phyloP scores from a whole-genome alignment of 202 grass and related monocot genomes.

The Dendrocalamus latiflorus region DNA sequence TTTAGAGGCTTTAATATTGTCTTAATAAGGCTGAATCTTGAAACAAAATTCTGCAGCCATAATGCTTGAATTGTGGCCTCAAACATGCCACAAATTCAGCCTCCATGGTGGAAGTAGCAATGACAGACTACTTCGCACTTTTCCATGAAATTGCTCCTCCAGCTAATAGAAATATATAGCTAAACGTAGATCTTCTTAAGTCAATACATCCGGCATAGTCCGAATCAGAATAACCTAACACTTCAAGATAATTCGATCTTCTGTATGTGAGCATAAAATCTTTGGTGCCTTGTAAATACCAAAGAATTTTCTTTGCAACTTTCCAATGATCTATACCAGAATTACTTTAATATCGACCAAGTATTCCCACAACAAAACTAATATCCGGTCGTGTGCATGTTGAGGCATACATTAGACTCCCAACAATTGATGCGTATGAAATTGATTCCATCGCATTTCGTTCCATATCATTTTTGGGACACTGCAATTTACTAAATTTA shows the following conservation, averaged over 20 bases:
- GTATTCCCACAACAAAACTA: too few species aligned
- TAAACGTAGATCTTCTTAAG: neutral
- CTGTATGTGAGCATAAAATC: neutral
- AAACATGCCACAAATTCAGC: neutral
- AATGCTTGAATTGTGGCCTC: neutral
- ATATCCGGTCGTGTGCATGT: too few species aligned
- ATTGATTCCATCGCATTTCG: too few species aligned
- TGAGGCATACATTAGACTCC: too few species aligned
- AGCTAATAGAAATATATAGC: neutral
- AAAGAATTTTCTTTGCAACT: too few species aligned
- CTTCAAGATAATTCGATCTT: neutral
- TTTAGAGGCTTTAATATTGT: too few species aligned
- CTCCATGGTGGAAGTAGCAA: neutral
- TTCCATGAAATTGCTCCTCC: neutral
- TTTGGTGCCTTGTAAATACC: slow-evolving; percentile 16
- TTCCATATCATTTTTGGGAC: too few species aligned
- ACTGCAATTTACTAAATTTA: too few species aligned
- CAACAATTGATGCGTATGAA: too few species aligned
- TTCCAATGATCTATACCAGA: too few species aligned
- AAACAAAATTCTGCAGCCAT: neutral
- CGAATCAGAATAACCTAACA: slow-evolving; percentile 1
- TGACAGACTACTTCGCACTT: neutral
- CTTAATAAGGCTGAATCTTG: neutral
- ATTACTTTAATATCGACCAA: too few species aligned
- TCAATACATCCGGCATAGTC: too few species aligned